phyloP scores from a whole-genome alignment of 495 filamentous ascomycete genomes.

The Amphirosellinia nigrospora region DNA sequence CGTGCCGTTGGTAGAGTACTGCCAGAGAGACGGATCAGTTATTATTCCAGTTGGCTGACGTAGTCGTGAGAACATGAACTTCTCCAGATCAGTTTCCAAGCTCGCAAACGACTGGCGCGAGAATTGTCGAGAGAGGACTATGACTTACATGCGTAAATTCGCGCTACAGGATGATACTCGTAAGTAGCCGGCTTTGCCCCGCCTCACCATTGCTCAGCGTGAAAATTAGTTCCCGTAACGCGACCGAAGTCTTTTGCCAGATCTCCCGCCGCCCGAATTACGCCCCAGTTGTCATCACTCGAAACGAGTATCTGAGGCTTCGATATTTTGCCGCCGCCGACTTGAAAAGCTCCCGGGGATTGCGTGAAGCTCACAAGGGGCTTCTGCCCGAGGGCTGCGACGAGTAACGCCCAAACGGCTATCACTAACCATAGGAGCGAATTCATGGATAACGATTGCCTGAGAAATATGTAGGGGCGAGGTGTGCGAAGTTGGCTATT shows the following conservation, averaged over 20 bases:
- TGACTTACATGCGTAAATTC: slow-evolving; percentile 53
- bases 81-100: background rate
- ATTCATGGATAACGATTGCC: background rate
- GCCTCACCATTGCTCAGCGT: slow-evolving; percentile 57
- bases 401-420: slow-evolving; percentile 33
- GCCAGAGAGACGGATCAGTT: background rate
- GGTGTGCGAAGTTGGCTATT: background rate
- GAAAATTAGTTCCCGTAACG: slow-evolving; percentile 67
- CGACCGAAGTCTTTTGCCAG: slow-evolving; percentile 74
- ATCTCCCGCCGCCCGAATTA: slow-evolving; percentile 69
- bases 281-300: slow-evolving; percentile 67
- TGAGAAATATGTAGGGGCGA: background rate
- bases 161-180: slow-evolving; percentile 50
- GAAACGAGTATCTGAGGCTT: slow-evolving; percentile 59
- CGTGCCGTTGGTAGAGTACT: slow-evolving; percentile 53
- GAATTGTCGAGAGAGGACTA: background rate
- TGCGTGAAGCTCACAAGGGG: slow-evolving; percentile 58
- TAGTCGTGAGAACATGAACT: background rate
- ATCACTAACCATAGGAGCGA: slow-evolving; percentile 19
- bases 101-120: background rate
- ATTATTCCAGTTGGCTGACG: background rate
- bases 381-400: slow-evolving; percentile 61
- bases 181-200: slow-evolving; percentile 45
- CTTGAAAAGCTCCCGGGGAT: slow-evolving; percentile 45
- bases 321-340: slow-evolving; percentile 51